Base-by-base conservation (phyloP, 2,329 filamentous ascomycete genomes). In the Arthrobotrys sphaeroides region DNA sequence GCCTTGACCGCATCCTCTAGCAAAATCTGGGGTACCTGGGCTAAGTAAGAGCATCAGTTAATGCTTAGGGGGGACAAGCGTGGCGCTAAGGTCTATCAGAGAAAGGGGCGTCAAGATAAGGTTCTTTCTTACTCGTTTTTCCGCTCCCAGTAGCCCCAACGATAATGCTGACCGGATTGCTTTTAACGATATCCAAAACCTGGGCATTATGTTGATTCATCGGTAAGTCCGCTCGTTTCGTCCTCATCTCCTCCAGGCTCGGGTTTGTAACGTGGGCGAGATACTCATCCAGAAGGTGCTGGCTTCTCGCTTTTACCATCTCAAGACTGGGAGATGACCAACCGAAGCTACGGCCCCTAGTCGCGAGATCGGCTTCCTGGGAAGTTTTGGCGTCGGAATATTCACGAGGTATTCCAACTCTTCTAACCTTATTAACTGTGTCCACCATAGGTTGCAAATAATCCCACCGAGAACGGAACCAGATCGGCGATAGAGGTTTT, bases 11-110 rank as follows among this genome's bases (percentile, higher is more conserved):
- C 83, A 65, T 86, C 79, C n/a, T 87, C 85, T 1, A 87, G 79
- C 24, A 87, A 73, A n/a, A 87, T 85, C 74, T 87, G 86, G n/a
- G 86, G 85, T 6, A 87, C 82, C 79, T 87, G 86, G 4, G 85
- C 86, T 62, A 81, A 53, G 20, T 80, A 64, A 12, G 2, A 9
- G 6, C 22, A 16, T 47, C 13, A 51, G 45, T 31, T 12, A 53
- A n/a, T n/a, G 20, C 43, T 43, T 18, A n/a, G 5, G 26, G 16
- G n/a, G n/a, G n/a, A n/a, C n/a, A n/a, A n/a, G n/a, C n/a, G n/a
- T n/a, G n/a, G n/a, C n/a, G n/a, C n/a, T n/a, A n/a, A n/a, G n/a
- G n/a, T n/a, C n/a, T n/a, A n/a, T n/a, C n/a, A n/a, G n/a, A n/a
- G n/a, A 59, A 42, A 42, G 28, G 28, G 10, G 28, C 28, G 36